Evolutionary conservation across 2,329 filamentous ascomycete genomes (phyloP).

Genomic region (Hymenoscyphus albidus): DNA sequence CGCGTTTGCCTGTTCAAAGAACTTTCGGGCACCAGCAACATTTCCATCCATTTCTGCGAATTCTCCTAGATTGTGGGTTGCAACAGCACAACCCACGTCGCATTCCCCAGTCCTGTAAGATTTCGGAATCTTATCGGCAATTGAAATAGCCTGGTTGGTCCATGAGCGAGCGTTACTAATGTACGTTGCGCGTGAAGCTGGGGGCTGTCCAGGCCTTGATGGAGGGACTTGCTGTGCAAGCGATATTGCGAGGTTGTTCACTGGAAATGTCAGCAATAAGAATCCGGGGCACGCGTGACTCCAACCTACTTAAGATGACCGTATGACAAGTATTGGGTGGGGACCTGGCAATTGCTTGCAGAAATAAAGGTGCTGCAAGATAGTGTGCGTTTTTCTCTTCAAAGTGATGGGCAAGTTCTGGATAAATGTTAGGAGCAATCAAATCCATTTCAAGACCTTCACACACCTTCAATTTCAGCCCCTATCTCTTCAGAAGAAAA

Average conservation of each 20-base stretch:
- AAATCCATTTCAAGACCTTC: not conserved
- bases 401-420: constrained; percentile 73
- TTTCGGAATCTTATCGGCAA: constrained; percentile 61
- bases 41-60: constrained; percentile 74
- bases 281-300: not conserved
- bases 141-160: constrained; percentile 71
- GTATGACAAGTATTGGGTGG: constrained; percentile 67
- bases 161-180: constrained; percentile 70
- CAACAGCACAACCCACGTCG: constrained; percentile 75
- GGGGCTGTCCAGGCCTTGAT: constrained; percentile 35
- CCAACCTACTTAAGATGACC: constrained; percentile 65
- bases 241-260: constrained; percentile 77
- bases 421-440: constrained; percentile 30
- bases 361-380: constrained; percentile 78
- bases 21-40: constrained; percentile 57
- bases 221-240: constrained; percentile 52
- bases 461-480: constrained; percentile 63
- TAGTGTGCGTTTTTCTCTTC: constrained; percentile 70
- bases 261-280: constrained; percentile 36
- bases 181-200: constrained; percentile 55
- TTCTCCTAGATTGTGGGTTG: constrained; percentile 82
- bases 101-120: constrained; percentile 72
- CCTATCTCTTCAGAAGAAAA: constrained; percentile 68
- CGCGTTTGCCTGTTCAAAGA: constrained; percentile 65
- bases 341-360: constrained; percentile 74